A percentile compares a stretch with the other conserved stretches of the same genome.
Evolutionary conservation across 441 rosid species (phyloP).

Genomic region (Viola pubescens): DNA sequence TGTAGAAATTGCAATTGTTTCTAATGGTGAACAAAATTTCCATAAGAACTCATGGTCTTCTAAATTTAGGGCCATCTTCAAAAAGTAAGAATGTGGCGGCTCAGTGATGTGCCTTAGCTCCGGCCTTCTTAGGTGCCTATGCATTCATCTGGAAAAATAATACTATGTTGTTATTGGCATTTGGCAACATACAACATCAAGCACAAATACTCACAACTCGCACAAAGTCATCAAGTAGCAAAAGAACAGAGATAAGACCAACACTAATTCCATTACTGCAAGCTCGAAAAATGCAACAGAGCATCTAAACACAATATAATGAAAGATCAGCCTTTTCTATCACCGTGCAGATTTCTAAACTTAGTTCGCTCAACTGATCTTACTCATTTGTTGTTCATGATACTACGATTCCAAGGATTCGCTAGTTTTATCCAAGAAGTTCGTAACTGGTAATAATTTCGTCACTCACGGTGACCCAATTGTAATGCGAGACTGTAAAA

Average conservation of each 20-base stretch:
- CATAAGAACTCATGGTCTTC: neutral
- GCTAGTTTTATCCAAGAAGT: too few species aligned
- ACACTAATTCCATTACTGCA: neutral
- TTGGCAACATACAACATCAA: neutral
- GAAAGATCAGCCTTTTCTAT: neutral
- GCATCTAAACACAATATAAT: neutral
- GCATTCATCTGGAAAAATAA: conserved; percentile 23
- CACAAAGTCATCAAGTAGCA: too few species aligned
- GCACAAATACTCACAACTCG: neutral
- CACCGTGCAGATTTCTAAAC: neutral
- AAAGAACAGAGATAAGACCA: neutral
- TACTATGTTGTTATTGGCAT: neutral
- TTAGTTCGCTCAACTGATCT: too few species aligned
- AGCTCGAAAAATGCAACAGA: neutral
- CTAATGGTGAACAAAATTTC: neutral
- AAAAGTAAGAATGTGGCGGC: neutral
- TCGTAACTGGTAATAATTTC: too few species aligned
- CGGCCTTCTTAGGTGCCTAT: conserved; percentile 22
- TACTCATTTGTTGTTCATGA: too few species aligned
- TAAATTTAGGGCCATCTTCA: conserved; percentile 6
- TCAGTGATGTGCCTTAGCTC: conserved; percentile 23
- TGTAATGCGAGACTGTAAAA: too few species aligned
- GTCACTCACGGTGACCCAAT: too few species aligned
- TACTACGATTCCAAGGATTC: too few species aligned
- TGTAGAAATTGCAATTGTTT: neutral